These are phyloP conservation scores for Psilocybe cubensis DNA, from an alignment of 768 basidiomycete species.

Conservation along the genomic window DNA sequence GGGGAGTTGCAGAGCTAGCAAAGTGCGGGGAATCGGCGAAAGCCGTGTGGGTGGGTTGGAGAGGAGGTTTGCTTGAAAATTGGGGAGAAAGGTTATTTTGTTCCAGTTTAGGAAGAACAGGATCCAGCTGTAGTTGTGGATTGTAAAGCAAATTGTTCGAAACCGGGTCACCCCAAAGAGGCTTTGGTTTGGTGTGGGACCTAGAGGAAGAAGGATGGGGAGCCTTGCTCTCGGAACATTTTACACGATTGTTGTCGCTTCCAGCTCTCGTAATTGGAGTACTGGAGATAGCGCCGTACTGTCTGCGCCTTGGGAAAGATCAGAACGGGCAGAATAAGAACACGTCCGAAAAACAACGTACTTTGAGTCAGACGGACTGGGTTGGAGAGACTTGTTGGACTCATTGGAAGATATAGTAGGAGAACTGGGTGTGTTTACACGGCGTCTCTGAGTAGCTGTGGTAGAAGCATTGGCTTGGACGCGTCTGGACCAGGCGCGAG, in stretches of 20 bases:
- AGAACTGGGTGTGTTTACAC: neutral
- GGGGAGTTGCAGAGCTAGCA: constrained; percentile 11
- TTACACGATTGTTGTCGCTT: neutral
- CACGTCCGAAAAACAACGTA: neutral
- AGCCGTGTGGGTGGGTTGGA: neutral
- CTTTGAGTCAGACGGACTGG: constrained; percentile 4
- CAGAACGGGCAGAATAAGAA: neutral
- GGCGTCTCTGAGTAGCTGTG: constrained; percentile 9
- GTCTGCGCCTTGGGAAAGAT: neutral
- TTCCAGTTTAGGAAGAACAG: neutral
- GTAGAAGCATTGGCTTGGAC: constrained; percentile 16
- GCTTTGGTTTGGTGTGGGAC: neutral
- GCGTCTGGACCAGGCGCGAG: constrained; percentile 48
- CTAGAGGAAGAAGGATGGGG: neutral
- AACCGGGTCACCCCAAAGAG: neutral
- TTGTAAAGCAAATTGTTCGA: neutral
- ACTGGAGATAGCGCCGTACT: neutral
- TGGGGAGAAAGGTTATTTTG: neutral
- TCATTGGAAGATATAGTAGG: constrained; percentile 13
- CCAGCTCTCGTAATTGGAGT: neutral
- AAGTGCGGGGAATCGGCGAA: neutral
- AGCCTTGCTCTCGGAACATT: neutral
- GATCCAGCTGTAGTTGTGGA: neutral
- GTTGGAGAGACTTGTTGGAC: neutral
- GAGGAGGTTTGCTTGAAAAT: neutral